Percentiles rank a stretch among this genome's conserved stretches.
phyloP scores from a whole-genome alignment of 1,139 yeast species.

The Komagataea norvegica region DNA sequence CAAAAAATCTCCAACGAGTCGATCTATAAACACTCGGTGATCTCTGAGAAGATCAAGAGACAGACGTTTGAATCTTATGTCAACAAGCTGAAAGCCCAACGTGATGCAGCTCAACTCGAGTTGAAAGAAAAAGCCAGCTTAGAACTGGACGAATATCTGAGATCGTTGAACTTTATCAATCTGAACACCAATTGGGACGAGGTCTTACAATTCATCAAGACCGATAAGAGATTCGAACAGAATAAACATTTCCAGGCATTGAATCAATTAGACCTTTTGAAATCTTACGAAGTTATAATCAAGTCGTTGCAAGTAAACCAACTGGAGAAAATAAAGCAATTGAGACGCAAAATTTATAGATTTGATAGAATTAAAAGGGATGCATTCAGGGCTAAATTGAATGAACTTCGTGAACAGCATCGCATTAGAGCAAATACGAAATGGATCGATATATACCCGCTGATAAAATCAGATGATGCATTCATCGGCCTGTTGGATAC shows the following conservation, averaged over 20 bases:
- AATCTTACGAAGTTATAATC: conserved; percentile 47
- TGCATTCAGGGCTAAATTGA: conserved; percentile 46
- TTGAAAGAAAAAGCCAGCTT: conserved; percentile 45
- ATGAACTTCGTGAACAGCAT: conserved; percentile 33
- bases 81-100: conserved; percentile 35
- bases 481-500: conserved; percentile 68
- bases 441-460: conserved; percentile 54
- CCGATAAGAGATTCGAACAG: conserved; percentile 51
- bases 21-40: conserved; percentile 57
- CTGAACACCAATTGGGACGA: conserved; percentile 29
- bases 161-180: conserved; percentile 24
- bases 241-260: conserved; percentile 53
- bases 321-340: conserved; percentile 33
- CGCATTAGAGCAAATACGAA: conserved; percentile 50
- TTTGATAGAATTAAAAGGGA: conserved; percentile 64
- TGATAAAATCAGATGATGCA: conserved; percentile 51
- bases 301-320: conserved; percentile 38
- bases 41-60: conserved; percentile 52
- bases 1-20: conserved; percentile 57
- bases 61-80: conserved; percentile 50
- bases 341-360: conserved; percentile 41
- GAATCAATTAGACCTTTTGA: conserved; percentile 55
- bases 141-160: conserved; percentile 47
- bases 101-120: conserved; percentile 30
- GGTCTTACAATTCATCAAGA: conserved; percentile 36